A percentile compares a stretch with the other conserved stretches of the same genome.
These are phyloP conservation scores for Xerocomus nothofagi DNA, from an alignment of 1,284 basidiomycete species.

Conservation along the genomic window DNA sequence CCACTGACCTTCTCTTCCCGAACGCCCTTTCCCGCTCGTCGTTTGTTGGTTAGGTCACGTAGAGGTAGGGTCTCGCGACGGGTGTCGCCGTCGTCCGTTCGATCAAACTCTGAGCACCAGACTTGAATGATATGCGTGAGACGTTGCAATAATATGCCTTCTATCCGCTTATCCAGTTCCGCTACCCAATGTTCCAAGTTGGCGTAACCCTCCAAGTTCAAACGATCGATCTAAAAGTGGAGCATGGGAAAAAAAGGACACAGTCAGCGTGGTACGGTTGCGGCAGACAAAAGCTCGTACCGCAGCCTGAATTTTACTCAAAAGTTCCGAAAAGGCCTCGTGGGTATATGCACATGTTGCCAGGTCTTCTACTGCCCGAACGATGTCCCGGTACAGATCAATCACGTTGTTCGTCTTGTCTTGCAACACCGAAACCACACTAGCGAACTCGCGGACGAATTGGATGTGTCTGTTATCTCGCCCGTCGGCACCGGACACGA, in stretches of 20 bases:
- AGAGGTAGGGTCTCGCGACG: constrained; percentile 51
- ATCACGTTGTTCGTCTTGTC: constrained; percentile 96
- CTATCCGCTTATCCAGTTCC: constrained; percentile 85
- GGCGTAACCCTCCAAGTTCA: constrained; percentile 95
- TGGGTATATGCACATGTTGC: constrained; percentile 81
- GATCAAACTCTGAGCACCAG: constrained; percentile 88
- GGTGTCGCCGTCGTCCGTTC: constrained; percentile 61
- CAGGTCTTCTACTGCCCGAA: constrained; percentile 83
- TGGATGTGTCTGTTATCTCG: constrained; percentile 89
- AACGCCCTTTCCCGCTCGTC: constrained; percentile 60
- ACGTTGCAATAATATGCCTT: constrained; percentile 78
- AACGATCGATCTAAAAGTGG: constrained; percentile 75
- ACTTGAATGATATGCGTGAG: constrained; percentile 78
- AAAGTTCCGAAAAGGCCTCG: constrained; percentile 78
- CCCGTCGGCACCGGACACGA: constrained; percentile 68
- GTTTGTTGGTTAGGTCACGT: constrained; percentile 60
- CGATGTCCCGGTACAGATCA: constrained; percentile 86
- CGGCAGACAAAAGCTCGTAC: constrained; percentile 43
- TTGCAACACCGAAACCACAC: constrained; percentile 86
- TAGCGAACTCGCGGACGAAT: constrained; percentile 95
- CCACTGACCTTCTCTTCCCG: constrained; percentile 71
- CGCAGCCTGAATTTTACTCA: constrained; percentile 84
- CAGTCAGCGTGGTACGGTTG: constrained; percentile 2
- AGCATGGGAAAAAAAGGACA: background rate
- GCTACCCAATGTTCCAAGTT: constrained; percentile 98